Base-by-base conservation (phyloP, 2,329 filamentous ascomycete species). In the Sclerotinia nivalis region DNA sequence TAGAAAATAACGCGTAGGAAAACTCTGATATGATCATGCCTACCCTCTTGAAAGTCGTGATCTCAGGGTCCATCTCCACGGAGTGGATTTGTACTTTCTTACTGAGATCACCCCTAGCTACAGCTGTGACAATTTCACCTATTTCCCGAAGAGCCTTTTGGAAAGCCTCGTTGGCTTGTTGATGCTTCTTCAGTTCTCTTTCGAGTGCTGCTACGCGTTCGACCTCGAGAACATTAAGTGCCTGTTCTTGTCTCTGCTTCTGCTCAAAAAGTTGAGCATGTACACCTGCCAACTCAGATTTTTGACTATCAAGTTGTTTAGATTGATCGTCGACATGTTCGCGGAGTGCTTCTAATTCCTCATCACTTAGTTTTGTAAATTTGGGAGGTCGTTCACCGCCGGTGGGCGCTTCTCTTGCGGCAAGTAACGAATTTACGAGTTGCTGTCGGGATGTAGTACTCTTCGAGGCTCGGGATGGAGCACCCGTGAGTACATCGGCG, bases 161-260 rank as follows among this genome's bases (percentile, higher is more conserved):
- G 86, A 98, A 99, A 76, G 96, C 96, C 81, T 97, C 90, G 81
- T 99, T 99, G 78, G 96, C 96, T 82, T 97, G 96, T 80, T 97
- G 94, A 78, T 97, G 94, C 82, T 98, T 98, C 84, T 92, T 93
- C 71, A 99, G 85, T 81, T 99, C 96, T 71, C 95, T 89, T 82
- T 98, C 95, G 54, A 98, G 85, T 49, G 93, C 90, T 68, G 92
- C 91, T 73, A 98, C 95, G 75, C 96, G 93, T 80, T 93, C 90
- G 74, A 91, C 88, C 80, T 97, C 93, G 67, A 97, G 90, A 72
- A 91, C 88, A 75, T 91, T 90, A 69, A 97, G 89, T 45, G 93
- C 91, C 77, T 89, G 88, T 80, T 94, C 91, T 78, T 96, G 93
- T 73, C 93, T 87, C 77, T 91, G 89, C 80, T 96, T 93, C 79